Base-by-base conservation (phyloP, 2,329 filamentous ascomycete species). In the Trichoderma cornu-damae region DNA sequence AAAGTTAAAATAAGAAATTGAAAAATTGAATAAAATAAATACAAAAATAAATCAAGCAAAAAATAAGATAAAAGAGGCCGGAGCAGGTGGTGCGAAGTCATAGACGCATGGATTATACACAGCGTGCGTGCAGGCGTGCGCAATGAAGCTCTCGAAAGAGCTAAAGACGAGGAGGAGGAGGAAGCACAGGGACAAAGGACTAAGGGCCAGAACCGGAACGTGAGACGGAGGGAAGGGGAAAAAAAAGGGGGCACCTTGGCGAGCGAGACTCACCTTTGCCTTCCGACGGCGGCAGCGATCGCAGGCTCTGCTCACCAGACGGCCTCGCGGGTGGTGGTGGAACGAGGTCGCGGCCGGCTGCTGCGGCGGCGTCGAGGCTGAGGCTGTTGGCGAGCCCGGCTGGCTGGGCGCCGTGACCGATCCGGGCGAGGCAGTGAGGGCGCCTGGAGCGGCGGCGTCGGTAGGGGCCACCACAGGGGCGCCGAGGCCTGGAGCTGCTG, bases 271-370 rank as follows among this genome's bases (percentile, higher is more conserved):
- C 43, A 70, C 70, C 65, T 68, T 72, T 28, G 69, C 70, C 64
- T 72, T 72, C 61, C 70, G 66, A 60, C 66, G 69, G 20, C 70
- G 69, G 43, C 70, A 72, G 4, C 70, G 68, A 59, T 72, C 70
- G 62, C 69, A 72, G 1, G 69, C 70, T 64, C 69, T 62, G 46
- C 61, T 66, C 30, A 62, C 61, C 34, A 60, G 44, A 20, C 58
- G 50, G 9, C 58, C 58, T 34, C 58, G 53, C 3, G 58, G 54
- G 18, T 57, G 53, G 47, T 60, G 47, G 32, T 52, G 48, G 34
- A 52, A 43, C 46, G 54, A 49, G 22, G 53, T 40, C 35, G 53
- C 43, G 28, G 43, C 44, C 7, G 51, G 35, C 30, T 46, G 40
- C 22, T 55, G 51, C 20, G 51, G 51, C 51, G 51, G 53, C 53